phyloP scores from a whole-genome alignment of 345 rosid species.

The Rubroshorea leprosula region DNA sequence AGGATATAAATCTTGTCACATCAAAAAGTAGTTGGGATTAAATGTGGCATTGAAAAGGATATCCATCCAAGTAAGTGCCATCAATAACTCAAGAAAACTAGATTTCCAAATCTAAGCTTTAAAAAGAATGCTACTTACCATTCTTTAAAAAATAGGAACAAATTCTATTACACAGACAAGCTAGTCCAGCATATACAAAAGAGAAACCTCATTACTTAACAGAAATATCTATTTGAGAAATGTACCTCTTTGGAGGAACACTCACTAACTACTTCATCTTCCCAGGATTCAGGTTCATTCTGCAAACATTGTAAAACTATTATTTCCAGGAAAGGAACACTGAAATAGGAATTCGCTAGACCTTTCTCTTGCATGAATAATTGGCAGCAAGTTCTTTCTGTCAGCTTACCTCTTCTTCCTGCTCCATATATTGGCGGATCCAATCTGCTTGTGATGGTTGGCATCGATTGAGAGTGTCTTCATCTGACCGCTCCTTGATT shows the following conservation, averaged over 20 bases:
- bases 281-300: constrained; percentile 74
- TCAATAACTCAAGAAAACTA: too few species aligned
- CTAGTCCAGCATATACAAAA: not conserved
- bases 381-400: not conserved
- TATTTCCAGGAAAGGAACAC: constrained; percentile 37
- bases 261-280: constrained; percentile 40
- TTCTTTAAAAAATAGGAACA: not conserved
- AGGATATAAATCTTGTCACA: not conserved
- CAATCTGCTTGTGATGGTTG: constrained; percentile 84
- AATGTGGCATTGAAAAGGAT: too few species aligned
- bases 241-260: constrained; percentile 46
- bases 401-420: constrained; percentile 69
- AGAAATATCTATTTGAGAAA: not conserved
- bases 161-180: not conserved
- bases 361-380: not conserved
- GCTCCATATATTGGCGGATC: constrained; percentile 79
- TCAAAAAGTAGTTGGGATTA: too few species aligned
- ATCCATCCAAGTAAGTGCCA: too few species aligned
- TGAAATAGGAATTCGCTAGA: not conserved
- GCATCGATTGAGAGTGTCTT: constrained; percentile 40
- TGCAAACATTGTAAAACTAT: constrained; percentile 20
- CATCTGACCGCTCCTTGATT: constrained; percentile 40
- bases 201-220: not conserved
- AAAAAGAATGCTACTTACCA: not conserved
- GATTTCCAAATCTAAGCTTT: too few species aligned